These are phyloP conservation scores for Candida neerlandica DNA, from an alignment of 1,139 yeast species.

Conservation along the genomic window DNA sequence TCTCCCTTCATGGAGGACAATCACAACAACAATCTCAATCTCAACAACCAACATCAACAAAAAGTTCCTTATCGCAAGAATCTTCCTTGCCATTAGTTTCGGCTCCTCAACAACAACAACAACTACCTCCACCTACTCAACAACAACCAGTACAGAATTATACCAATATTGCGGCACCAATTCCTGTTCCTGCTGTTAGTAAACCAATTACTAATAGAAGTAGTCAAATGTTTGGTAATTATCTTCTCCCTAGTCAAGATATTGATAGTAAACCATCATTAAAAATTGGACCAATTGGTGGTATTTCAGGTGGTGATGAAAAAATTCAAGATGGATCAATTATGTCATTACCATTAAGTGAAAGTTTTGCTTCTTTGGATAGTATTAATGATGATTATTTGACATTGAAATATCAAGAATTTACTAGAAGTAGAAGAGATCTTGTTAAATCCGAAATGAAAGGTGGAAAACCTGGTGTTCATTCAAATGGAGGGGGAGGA, in stretches of 20 bases:
- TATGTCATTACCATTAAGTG: slow-evolving; percentile 62
- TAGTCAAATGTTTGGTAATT: slow-evolving; percentile 1
- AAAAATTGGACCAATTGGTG: slow-evolving; percentile 21
- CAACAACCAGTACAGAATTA: slow-evolving; percentile 4
- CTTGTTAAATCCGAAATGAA: slow-evolving; percentile 9
- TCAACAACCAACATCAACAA: slow-evolving; percentile 4
- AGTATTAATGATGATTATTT: slow-evolving; percentile 66
- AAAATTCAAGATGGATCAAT: slow-evolving; percentile 34
- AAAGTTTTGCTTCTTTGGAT: slow-evolving; percentile 77
- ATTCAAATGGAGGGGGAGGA: background rate
- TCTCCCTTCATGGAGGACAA: slow-evolving; percentile 16
- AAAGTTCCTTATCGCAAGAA: slow-evolving; percentile 12
- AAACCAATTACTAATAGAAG: background rate
- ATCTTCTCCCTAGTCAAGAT: background rate
- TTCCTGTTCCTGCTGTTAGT: slow-evolving; percentile 20
- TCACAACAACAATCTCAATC: too few species aligned
- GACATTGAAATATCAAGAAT: slow-evolving; percentile 38
- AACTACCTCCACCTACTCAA: background rate
- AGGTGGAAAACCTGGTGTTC: background rate
- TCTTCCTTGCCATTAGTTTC: background rate
- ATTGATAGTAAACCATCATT: slow-evolving; percentile 10
- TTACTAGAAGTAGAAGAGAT: slow-evolving; percentile 18
- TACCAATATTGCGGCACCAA: slow-evolving; percentile 21
- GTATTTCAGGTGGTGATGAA: slow-evolving; percentile 11
- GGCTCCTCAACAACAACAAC: background rate